Base-by-base conservation (phyloP, 2,329 filamentous ascomycete genomes). In the Colletotrichum musicola region DNA sequence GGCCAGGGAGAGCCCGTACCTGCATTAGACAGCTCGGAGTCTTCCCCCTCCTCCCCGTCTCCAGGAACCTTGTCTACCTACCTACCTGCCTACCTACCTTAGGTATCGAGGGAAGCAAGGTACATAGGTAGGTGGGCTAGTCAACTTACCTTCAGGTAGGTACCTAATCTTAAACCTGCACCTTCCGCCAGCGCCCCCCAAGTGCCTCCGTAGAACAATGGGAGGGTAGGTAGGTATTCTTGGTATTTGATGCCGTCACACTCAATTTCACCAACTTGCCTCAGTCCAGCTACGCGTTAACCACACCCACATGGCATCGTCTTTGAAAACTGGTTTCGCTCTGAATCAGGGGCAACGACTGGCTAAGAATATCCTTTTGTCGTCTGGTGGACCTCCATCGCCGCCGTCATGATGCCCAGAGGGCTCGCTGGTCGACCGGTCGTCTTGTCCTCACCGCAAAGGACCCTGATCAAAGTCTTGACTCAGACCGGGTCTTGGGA, bases 1-100 rank as follows among this genome's bases (percentile, higher is more conserved):
- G 35, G 64, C 44, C 30, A 22, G 18, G 35, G 27, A 62, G 47
- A 47, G 60, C 38, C n/a, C 12, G 65, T 65, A 60, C 65, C 62
- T 68, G 65, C 65, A 59, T 64, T 68, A 64, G 22, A 44, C 46
- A 22, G 18, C 49, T 44, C 25, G 16, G 27, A n/a, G 40, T 35
- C 30, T 35, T 10, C 12, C 12, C 6, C 30, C 30, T 35, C 6
- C 30, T 10, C 30, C 30, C 30, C 30, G 7, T 10, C 30, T 35
- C 30, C 10, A 10, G 30, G 30, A 35, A 35, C 30, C 7, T 35
- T 35, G 7, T 10, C 30, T 35, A 35, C 30, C 30, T 35, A 35
- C 30, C 30, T 35, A 3, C 30, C 30, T 35, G 12, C 30, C 30
- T 35, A n/a, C n/a, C n/a, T n/a, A n/a, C n/a, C n/a, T n/a, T n/a